These are phyloP conservation scores for Alternaria viburni DNA, from an alignment of 2,329 filamentous ascomycete species.

Conservation along the genomic window DNA sequence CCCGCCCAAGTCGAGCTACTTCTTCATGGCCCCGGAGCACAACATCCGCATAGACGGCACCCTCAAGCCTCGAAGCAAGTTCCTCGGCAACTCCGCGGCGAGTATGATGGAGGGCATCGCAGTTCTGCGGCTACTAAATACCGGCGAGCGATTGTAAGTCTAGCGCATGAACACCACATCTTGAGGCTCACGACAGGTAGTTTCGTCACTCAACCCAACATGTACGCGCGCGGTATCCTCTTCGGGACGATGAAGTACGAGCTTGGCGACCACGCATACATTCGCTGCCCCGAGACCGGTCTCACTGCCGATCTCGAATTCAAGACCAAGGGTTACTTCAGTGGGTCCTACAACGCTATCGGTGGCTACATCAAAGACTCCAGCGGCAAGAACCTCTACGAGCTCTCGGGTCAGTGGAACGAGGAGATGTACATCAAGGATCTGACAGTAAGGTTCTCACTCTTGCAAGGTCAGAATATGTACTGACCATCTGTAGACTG, in stretches of 20 bases:
- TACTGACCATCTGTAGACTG: conserved; percentile 66
- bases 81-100: conserved; percentile 94
- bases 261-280: conserved; percentile 92
- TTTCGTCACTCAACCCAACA: conserved; percentile 95
- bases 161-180: background rate
- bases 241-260: conserved; percentile 99
- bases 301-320: conserved; percentile 93
- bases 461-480: background rate
- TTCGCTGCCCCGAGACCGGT: conserved; percentile 86
- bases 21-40: conserved; percentile 95
- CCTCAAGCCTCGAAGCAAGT: conserved; percentile 91
- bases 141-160: conserved; percentile 84
- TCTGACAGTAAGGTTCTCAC: conserved; percentile 64
- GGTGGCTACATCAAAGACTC: conserved; percentile 88
- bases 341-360: conserved; percentile 95
- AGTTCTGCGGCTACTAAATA: conserved; percentile 80
- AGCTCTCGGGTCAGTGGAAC: conserved; percentile 89
- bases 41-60: conserved; percentile 95
- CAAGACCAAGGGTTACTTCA: conserved; percentile 97
- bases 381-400: conserved; percentile 85
- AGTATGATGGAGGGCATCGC: conserved; percentile 98
- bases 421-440: conserved; percentile 94
- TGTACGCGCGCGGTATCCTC: conserved; percentile 96
- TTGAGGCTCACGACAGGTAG: conserved; percentile 53
- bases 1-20: conserved; percentile 98